Evolutionary conservation across 768 basidiomycete genomes (phyloP).

Genomic region (Roridomyces roridus): DNA sequence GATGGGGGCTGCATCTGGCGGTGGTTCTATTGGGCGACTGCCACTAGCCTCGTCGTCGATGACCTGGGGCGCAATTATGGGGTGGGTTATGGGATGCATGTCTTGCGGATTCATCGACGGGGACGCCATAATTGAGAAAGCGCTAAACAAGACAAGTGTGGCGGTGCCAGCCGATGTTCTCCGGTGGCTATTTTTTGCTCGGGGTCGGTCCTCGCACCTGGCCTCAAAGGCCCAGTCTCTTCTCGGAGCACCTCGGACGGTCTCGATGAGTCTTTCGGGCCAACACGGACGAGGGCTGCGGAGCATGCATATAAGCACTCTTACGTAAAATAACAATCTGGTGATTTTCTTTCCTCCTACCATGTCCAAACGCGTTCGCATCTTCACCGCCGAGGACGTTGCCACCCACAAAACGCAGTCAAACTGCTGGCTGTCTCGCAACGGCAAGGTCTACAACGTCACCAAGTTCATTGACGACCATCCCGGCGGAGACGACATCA

Average conservation of each 20-base stretch:
- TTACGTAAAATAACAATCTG: neutral
- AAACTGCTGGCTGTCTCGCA: conserved; percentile 85
- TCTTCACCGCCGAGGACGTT: conserved; percentile 80
- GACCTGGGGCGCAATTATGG: conserved; percentile 10
- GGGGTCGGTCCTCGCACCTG: no score
- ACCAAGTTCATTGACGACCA: conserved; percentile 86
- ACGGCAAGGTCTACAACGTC: conserved; percentile 90
- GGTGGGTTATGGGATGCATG: neutral
- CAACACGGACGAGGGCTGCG: no score
- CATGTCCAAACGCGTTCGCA: conserved; percentile 74
- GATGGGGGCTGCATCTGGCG: conserved; percentile 12
- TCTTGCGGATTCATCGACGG: no score
- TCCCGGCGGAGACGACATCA: conserved; percentile 93
- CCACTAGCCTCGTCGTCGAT: neutral
- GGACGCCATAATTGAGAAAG: neutral
- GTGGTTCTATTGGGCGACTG: neutral
- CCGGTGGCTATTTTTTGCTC: no score
- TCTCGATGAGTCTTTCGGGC: no score
- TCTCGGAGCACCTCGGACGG: no score
- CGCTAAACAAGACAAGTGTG: no score
- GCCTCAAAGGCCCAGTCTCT: no score
- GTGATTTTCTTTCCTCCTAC: neutral
- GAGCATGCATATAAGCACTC: no score
- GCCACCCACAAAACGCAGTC: conserved; percentile 58
- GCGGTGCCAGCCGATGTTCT: no score